Evolutionary conservation across 2,329 filamentous ascomycete genomes (phyloP), one percentile per base, ranked within the genome.

Genomic region (Plectosphaerella plurivora): DNA sequence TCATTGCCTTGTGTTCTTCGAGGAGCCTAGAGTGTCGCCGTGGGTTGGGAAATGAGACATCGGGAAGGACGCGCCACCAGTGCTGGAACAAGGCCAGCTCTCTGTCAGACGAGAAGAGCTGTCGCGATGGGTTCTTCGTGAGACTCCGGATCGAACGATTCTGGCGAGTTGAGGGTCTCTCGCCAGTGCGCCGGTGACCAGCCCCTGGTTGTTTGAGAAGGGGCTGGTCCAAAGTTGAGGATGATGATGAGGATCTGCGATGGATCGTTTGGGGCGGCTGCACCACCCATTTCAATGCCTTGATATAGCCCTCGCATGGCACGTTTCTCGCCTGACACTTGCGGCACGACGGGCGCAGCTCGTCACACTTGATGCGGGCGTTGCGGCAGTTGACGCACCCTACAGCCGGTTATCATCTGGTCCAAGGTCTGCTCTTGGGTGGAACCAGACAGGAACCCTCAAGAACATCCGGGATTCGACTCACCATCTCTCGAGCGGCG

Each of bases 271-370:
- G 41, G 41, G n/a, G 22, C 22, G 22, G 41, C 7, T 20, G n/a
- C 22, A 37, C 49, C 46, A 54, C 49, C 53, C 55, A 53, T 44
- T 55, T 53, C 45, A 53, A 18, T 16, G 50, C 12, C 22, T 51
- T 44, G 14, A 36, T 25, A 45, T 55, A 53, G 18, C 53, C 53
- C 35, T n/a, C 33, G 3, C 54, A 54, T 10, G 5, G 16, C 3
- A 56, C 44, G 24, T 52, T 47, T 5, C 50, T 47, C 1, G 35
- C 44, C 15, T 42, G 37, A 4, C 48, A 53, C 18, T 53, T 45
- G 11, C 36, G n/a, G 24, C 53, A 51, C 2, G 39, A 16, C 20
- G 53, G 50, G 18, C 39, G 53, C 24, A 22, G 16, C 50, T 53
- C 55, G 33, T 53, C 50, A 25, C 48, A 53, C 25, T 50, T 55